A percentile compares a stretch with the other conserved stretches of the same genome.
Conservation (phyloP, 176 grass and related monocot genomes). For the Oryza meridionalis region DNA sequence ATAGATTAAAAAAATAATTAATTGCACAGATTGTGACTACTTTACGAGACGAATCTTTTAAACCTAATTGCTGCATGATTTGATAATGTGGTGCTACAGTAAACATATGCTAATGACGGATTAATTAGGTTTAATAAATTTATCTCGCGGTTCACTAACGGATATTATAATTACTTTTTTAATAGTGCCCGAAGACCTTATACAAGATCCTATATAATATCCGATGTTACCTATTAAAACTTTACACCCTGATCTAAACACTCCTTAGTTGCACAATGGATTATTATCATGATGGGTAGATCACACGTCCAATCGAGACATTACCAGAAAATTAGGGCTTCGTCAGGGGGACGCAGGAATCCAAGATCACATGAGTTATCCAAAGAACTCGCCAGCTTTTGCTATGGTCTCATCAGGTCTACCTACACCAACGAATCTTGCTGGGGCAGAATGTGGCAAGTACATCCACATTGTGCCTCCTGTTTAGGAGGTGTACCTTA, state of each 20-base stretch:
- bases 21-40: rapidly evolving
- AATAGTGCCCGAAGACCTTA: no score
- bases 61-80: no score
- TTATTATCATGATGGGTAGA: neutral
- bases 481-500: neutral
- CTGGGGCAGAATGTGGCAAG: neutral
- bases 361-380: neutral
- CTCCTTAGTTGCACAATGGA: neutral
- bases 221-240: no score
- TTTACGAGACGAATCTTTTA: no score
- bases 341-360: neutral
- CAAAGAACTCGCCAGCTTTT: neutral
- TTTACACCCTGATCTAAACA: no score
- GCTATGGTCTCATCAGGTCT: neutral
- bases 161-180: no score
- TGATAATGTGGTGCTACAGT: no score
- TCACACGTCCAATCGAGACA: neutral
- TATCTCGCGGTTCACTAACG: no score
- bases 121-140: no score
- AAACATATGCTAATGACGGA: no score
- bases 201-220: no score
- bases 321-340: neutral
- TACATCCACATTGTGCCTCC: neutral
- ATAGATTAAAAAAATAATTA: no score
- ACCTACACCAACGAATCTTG: constrained; percentile 1